phyloP scores from a whole-genome alignment of 208 protist species.

The Tritrichomonas musculus region DNA sequence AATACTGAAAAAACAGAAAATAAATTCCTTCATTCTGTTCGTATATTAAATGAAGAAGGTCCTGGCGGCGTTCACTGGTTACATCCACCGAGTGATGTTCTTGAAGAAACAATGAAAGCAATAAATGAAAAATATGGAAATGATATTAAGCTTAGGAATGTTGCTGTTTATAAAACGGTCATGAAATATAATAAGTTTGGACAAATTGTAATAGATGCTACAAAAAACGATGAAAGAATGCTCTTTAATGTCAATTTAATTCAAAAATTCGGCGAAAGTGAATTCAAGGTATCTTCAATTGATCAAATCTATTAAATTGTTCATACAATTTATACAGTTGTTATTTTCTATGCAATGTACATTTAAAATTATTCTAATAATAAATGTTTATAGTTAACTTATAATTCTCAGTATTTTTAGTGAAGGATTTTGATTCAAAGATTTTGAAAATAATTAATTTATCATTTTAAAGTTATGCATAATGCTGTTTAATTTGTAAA shows the following conservation, averaged over 20 bases:
- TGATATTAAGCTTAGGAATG: background rate
- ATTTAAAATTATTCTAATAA: too few relatives aligned
- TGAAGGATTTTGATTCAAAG: too few relatives aligned
- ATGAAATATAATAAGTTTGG: background rate
- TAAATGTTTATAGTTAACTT: too few relatives aligned
- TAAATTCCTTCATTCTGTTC: background rate
- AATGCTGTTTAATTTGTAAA: too few relatives aligned
- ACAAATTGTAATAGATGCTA: background rate
- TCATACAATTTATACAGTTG: background rate
- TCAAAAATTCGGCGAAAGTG: background rate
- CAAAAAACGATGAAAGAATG: background rate
- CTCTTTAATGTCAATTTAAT: background rate
- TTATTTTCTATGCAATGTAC: too few relatives aligned
- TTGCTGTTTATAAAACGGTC: background rate
- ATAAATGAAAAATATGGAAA: background rate
- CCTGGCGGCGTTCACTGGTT: background rate
- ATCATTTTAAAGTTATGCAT: too few relatives aligned
- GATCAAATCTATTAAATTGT: background rate
- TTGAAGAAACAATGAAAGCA: background rate
- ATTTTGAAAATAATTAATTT: too few relatives aligned
- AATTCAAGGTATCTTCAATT: background rate
- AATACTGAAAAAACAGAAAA: background rate
- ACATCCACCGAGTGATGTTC: background rate
- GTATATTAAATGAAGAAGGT: background rate
- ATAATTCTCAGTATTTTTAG: too few relatives aligned